phyloP scores from a whole-genome alignment of 257 asterid species.

The Capsicum chinense region DNA sequence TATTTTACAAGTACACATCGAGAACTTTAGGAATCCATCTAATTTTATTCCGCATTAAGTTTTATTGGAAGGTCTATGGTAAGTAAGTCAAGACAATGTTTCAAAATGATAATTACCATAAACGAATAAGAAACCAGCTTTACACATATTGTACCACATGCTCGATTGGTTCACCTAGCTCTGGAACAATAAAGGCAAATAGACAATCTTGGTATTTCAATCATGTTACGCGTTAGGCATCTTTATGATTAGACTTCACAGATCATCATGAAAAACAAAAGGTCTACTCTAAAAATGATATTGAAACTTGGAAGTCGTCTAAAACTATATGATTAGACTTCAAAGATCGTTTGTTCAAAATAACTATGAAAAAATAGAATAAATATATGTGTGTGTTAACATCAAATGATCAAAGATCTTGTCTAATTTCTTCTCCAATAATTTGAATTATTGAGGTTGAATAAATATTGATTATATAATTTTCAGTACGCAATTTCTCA shows the following conservation, averaged over 20 bases:
- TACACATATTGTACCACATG: neutral
- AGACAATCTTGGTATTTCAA: neutral
- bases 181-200: no score
- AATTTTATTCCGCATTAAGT: neutral
- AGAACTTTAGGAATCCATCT: neutral
- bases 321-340: neutral
- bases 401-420: neutral
- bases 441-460: neutral
- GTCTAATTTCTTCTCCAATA: neutral
- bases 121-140: neutral
- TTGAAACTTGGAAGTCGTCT: neutral
- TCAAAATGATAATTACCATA: neutral
- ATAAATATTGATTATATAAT: neutral
- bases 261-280: neutral
- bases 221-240: neutral
- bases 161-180: neutral
- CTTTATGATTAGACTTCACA: no score
- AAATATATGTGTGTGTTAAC: neutral
- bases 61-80: neutral
- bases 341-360: neutral
- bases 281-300: neutral
- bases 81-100: neutral
- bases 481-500: neutral
- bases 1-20: neutral
- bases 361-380: neutral